Evolutionary conservation across 2,329 filamentous ascomycete genomes (phyloP).

Genomic region (Colletotrichum sp.): DNA sequence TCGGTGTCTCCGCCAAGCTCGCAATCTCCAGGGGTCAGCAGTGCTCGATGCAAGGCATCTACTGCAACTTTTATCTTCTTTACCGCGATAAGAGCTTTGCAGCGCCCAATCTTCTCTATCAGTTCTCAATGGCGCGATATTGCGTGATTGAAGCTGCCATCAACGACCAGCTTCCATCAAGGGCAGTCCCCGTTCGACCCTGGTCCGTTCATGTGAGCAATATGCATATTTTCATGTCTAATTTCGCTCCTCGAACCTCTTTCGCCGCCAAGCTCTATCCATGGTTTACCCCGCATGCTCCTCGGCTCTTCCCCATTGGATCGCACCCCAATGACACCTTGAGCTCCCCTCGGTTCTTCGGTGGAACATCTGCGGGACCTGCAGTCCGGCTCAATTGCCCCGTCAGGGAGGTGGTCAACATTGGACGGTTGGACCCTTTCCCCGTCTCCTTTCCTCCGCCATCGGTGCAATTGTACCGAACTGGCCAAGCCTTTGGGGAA

Average conservation of each 20-base stretch:
- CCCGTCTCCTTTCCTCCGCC: not conserved
- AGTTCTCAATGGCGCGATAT: not conserved
- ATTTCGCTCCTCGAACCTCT: constrained; percentile 5
- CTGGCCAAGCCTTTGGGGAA: not conserved
- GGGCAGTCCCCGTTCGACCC: not conserved
- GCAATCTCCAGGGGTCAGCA: not conserved
- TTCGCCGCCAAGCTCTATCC: not conserved
- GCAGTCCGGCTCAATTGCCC: constrained; percentile 14
- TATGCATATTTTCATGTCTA: constrained; percentile 1
- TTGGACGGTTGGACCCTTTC: not conserved
- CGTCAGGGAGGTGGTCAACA: constrained; percentile 1
- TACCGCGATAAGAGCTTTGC: not conserved
- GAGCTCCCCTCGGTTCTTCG: not conserved
- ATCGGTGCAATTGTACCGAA: constrained; percentile 16
- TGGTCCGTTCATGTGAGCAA: not conserved
- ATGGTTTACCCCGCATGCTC: constrained; percentile 5
- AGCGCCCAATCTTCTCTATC: not conserved
- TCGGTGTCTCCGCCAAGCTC: not conserved
- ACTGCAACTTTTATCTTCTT: not conserved
- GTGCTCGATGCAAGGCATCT: not conserved
- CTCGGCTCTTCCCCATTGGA: constrained; percentile 9
- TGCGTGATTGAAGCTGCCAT: not conserved
- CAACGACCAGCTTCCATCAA: not conserved
- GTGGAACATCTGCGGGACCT: constrained; percentile 13
- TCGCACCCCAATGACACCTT: not conserved